These are phyloP conservation scores for Ramalina intermedia DNA, from an alignment of 495 filamentous ascomycete genomes.

Conservation along the genomic window DNA sequence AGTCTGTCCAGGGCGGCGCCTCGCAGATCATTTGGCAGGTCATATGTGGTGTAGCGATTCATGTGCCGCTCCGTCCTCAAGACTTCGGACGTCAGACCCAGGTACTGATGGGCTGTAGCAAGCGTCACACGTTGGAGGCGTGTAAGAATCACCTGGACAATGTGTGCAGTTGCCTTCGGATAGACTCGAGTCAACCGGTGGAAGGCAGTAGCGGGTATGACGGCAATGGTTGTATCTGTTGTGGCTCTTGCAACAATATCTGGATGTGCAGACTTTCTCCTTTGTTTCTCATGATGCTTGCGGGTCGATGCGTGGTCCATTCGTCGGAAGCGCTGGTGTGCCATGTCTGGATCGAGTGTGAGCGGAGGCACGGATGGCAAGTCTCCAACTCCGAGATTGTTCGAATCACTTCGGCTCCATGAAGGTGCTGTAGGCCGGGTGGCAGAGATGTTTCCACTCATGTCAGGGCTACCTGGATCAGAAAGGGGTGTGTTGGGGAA, in stretches of 20 bases:
- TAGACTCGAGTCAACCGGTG: constrained; percentile 87
- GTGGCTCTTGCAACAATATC: constrained; percentile 95
- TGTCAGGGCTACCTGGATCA: constrained; percentile 29
- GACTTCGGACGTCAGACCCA: constrained; percentile 82
- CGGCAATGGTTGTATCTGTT: constrained; percentile 93
- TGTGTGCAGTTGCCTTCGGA: constrained; percentile 90
- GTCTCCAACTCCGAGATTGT: constrained; percentile 13
- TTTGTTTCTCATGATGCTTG: constrained; percentile 5
- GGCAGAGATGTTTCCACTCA: constrained; percentile 23
- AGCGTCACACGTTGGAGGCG: constrained; percentile 89
- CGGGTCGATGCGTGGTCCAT: constrained; percentile 9
- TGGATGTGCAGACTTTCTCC: constrained; percentile 72
- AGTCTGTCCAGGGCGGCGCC: constrained; percentile 70
- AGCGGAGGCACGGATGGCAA: constrained; percentile 55
- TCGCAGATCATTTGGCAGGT: constrained; percentile 82
- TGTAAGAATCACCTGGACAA: constrained; percentile 92
- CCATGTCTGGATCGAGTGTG: constrained; percentile 42
- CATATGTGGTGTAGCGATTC: constrained; percentile 79
- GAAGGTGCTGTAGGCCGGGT: constrained; percentile 14
- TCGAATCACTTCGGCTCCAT: constrained; percentile 10
- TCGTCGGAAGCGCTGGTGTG: constrained; percentile 9
- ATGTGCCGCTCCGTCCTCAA: constrained; percentile 81
- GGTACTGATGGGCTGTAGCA: constrained; percentile 81
- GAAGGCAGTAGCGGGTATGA: constrained; percentile 94
- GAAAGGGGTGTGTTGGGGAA: constrained; percentile 29